Evolutionary conservation across 441 rosid species (phyloP).

Genomic region (Eutrema salsugineum): DNA sequence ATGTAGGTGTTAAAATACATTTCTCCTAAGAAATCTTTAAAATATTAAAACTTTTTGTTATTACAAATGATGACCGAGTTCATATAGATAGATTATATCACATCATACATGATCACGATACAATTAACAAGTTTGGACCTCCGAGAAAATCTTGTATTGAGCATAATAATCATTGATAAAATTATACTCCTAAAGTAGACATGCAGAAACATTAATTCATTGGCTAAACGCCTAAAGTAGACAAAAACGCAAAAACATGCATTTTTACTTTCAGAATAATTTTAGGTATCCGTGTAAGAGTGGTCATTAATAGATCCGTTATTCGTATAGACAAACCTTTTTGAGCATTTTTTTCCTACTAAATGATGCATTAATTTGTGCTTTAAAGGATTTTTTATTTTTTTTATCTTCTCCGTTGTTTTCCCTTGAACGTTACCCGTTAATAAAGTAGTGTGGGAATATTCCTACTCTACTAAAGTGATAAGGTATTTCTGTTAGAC

Average conservation of each 20-base stretch:
- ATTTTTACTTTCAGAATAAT: not conserved
- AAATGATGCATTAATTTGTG: not conserved
- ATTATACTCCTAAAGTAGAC: not conserved
- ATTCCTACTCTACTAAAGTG: slow-evolving; percentile 6
- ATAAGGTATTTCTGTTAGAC: not conserved
- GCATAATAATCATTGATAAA: not conserved
- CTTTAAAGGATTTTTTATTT: not conserved
- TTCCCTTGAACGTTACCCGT: not conserved
- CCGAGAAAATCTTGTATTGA: not conserved
- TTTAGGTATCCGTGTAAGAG: not conserved
- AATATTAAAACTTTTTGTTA: no score
- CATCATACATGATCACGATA: not conserved
- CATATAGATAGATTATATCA: not conserved
- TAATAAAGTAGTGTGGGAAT: not conserved
- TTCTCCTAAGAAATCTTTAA: not conserved
- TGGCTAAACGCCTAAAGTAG: not conserved
- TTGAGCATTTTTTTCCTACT: not conserved
- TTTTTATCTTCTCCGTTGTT: not conserved
- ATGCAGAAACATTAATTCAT: not conserved
- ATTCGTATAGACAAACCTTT: not conserved
- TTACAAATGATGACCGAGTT: not conserved
- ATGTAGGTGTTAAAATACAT: not conserved
- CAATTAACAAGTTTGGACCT: not conserved
- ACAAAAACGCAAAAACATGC: not conserved
- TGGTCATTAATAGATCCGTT: not conserved